These are phyloP conservation scores for Tylopilus vinaceipallidus DNA, from an alignment of 768 basidiomycete genomes.

Conservation along the genomic window DNA sequence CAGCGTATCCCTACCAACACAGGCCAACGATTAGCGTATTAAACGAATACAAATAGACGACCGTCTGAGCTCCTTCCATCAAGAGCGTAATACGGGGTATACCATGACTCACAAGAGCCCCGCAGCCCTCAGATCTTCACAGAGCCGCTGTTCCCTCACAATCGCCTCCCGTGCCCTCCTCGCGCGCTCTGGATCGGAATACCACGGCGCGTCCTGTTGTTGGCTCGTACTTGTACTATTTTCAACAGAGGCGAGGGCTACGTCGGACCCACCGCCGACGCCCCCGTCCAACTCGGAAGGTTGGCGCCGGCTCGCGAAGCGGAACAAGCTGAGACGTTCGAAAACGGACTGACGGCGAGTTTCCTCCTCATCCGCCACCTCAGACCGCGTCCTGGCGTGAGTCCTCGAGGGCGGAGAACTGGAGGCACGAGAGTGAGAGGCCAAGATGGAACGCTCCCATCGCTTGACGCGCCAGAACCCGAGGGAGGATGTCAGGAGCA, in stretches of 20 bases:
- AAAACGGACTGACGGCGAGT: slow-evolving; percentile 28
- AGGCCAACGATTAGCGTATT: slow-evolving; percentile 23
- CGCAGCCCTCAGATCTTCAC: slow-evolving; percentile 58
- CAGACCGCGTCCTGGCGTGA: slow-evolving; percentile 25
- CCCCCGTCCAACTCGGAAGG: slow-evolving; percentile 9
- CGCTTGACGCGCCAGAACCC: slow-evolving; percentile 89
- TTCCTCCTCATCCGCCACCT: slow-evolving; percentile 28
- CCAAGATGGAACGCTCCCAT: slow-evolving; percentile 78
- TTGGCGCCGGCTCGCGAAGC: slow-evolving; percentile 8
- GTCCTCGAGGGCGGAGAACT: slow-evolving; percentile 36
- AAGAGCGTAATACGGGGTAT: slow-evolving; percentile 5
- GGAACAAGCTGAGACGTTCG: slow-evolving; percentile 28
- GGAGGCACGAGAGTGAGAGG: slow-evolving; percentile 43
- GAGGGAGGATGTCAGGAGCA: slow-evolving; percentile 86
- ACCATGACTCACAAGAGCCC: slow-evolving; percentile 50
- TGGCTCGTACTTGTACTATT: slow-evolving; percentile 30
- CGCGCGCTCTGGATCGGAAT: slow-evolving; percentile 45
- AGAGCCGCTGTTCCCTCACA: slow-evolving; percentile 54
- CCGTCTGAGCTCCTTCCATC: too few relatives aligned
- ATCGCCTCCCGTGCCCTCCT: slow-evolving; percentile 45
- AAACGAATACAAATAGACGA: slow-evolving; percentile 11
- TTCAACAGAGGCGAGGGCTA: slow-evolving; percentile 14
- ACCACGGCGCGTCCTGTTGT: slow-evolving; percentile 29
- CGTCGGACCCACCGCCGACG: slow-evolving; percentile 5
- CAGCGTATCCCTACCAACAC: slow-evolving; percentile 3